Percentiles rank a stretch among this genome's conserved stretches.
phyloP scores from a whole-genome alignment of 2,329 filamentous ascomycete genomes.

The Botrytis deweyae region DNA sequence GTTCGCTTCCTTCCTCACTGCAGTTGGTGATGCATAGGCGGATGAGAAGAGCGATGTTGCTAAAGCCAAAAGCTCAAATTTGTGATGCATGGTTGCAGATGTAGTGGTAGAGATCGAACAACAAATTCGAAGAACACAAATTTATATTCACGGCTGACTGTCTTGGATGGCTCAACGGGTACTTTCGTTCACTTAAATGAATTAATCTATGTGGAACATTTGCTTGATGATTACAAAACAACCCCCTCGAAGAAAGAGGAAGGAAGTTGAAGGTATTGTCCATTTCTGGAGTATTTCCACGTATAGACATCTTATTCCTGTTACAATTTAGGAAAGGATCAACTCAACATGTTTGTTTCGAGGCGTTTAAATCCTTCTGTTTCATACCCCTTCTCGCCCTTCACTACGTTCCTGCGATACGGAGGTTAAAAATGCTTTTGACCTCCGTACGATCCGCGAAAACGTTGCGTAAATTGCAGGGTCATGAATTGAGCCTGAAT shows the following conservation, averaged over 20 bases:
- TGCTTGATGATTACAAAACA: too few relatives aligned
- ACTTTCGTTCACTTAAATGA: background rate
- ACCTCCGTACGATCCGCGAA: background rate
- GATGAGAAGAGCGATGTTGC: slow-evolving; percentile 4
- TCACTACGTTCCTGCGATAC: background rate
- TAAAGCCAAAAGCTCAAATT: background rate
- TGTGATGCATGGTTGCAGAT: background rate
- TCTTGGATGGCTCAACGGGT: background rate
- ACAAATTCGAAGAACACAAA: background rate
- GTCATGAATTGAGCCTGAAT: slow-evolving; percentile 1
- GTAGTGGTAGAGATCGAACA: background rate
- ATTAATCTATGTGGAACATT: background rate
- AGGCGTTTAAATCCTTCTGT: background rate
- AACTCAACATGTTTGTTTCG: background rate
- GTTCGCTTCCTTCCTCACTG: background rate
- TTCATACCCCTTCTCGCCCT: background rate
- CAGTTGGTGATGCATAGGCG: background rate
- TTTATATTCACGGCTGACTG: background rate
- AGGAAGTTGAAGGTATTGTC: background rate
- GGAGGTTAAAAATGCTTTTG: background rate
- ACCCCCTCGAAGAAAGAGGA: background rate
- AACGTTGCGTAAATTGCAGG: background rate
- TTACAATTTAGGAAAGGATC: background rate
- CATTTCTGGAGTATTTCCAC: slow-evolving; percentile 5
- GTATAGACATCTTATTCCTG: background rate